These are phyloP conservation scores for Mrakia gelida DNA, from an alignment of 768 basidiomycete species.

Conservation along the genomic window DNA sequence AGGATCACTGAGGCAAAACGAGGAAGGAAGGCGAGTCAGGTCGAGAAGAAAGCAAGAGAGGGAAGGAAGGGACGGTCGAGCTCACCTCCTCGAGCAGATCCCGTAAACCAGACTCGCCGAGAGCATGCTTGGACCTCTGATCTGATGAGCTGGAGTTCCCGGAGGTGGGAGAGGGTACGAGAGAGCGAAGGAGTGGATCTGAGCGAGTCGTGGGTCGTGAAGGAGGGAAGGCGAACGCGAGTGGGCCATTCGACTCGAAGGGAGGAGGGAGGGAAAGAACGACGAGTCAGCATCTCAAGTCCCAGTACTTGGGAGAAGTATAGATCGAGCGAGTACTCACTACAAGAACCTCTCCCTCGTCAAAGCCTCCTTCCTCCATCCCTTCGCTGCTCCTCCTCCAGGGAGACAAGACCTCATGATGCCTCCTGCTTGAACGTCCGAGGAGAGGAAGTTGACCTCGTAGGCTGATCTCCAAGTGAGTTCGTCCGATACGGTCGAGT, in stretches of 20 bases:
- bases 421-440: neutral
- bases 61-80: neutral
- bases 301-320: neutral
- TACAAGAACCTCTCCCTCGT: slow-evolving; percentile 24
- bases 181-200: slow-evolving; percentile 20
- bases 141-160: slow-evolving; percentile 19
- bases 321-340: neutral
- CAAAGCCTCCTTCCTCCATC: slow-evolving; percentile 28
- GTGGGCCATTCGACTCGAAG: slow-evolving; percentile 10
- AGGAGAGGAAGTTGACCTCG: slow-evolving; percentile 2
- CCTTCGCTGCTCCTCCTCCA: slow-evolving; percentile 20
- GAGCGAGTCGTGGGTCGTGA: slow-evolving; percentile 25
- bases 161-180: slow-evolving; percentile 29
- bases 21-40: no score
- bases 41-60: neutral
- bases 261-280: neutral
- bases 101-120: slow-evolving; percentile 18
- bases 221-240: slow-evolving; percentile 17
- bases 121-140: slow-evolving; percentile 22
- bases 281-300: neutral
- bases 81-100: slow-evolving; percentile 22
- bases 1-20: neutral
- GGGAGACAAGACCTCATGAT: slow-evolving; percentile 17
- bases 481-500: slow-evolving; percentile 21
- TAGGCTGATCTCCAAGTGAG: slow-evolving; percentile 22